Percentiles rank a stretch among this genome's conserved stretches.
Conservation (phyloP, 768 basidiomycete species). For the Lactifluus echinatus region DNA sequence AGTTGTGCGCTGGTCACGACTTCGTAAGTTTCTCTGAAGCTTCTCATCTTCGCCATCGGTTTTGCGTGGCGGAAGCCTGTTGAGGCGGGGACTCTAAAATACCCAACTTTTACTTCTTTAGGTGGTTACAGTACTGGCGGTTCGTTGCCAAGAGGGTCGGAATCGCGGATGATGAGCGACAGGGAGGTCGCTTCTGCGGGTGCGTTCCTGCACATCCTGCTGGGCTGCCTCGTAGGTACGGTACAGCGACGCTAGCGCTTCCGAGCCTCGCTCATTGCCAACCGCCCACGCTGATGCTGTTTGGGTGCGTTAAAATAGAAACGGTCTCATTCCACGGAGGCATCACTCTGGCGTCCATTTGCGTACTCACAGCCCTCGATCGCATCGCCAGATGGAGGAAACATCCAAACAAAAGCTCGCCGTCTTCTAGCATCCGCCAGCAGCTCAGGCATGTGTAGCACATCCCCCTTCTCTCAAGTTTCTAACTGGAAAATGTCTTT, state of each 20-base stretch:
- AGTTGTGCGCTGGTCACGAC: slow-evolving; percentile 77
- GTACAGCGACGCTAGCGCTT: too few relatives aligned
- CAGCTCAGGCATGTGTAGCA: slow-evolving; percentile 7
- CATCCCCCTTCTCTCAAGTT: neutral
- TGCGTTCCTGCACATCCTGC: slow-evolving; percentile 49
- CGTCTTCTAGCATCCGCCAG: slow-evolving; percentile 10
- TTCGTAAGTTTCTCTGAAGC: slow-evolving; percentile 41
- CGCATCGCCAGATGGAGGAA: slow-evolving; percentile 26
- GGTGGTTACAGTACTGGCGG: neutral
- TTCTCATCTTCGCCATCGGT: too few relatives aligned
- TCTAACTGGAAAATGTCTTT: neutral
- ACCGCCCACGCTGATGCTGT: neutral
- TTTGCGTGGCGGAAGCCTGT: too few relatives aligned
- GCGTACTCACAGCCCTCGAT: slow-evolving; percentile 39
- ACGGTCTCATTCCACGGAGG: slow-evolving; percentile 67
- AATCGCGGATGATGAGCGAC: slow-evolving; percentile 36
- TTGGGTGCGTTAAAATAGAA: slow-evolving; percentile 36
- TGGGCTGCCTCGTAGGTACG: slow-evolving; percentile 58
- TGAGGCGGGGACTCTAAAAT: too few relatives aligned
- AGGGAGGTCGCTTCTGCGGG: slow-evolving; percentile 45
- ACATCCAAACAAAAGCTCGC: neutral
- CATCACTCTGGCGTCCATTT: slow-evolving; percentile 47
- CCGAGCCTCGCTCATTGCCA: too few relatives aligned
- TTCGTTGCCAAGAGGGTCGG: neutral
- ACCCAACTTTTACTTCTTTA: neutral